Conservation (phyloP, 306 rosid genomes). For the Hippophae gyantsensis region DNA sequence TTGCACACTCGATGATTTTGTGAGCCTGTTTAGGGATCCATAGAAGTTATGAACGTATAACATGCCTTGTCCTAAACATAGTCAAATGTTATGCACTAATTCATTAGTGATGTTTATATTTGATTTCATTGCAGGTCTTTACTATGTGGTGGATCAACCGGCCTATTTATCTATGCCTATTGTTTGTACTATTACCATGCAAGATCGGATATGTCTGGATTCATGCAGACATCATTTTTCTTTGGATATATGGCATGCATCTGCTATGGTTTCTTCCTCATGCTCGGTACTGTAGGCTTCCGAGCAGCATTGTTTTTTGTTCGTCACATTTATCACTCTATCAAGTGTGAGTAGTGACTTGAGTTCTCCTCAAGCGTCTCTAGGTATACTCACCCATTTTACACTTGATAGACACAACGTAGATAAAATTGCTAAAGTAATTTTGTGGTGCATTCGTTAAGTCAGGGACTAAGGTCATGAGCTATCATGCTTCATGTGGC, state of each 20-base stretch:
- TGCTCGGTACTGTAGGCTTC: conserved; percentile 89
- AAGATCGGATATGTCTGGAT: conserved; percentile 91
- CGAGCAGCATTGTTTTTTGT: conserved; percentile 88
- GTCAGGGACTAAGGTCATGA: too few species aligned
- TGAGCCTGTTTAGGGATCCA: too few species aligned
- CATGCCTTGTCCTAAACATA: too few species aligned
- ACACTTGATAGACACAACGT: too few species aligned
- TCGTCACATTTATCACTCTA: conserved; percentile 90
- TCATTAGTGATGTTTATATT: conserved; percentile 12
- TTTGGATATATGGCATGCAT: conserved; percentile 98
- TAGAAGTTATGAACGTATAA: too few species aligned
- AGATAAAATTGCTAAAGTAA: too few species aligned
- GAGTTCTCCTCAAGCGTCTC: too few species aligned
- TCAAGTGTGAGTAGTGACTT: conserved; percentile 72
- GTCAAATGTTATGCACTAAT: not conserved
- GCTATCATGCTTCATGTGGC: too few species aligned
- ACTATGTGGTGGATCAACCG: conserved; percentile 97
- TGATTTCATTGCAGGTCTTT: conserved; percentile 51
- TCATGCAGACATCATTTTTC: conserved; percentile 95
- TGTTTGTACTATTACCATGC: conserved; percentile 93
- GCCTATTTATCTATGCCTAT: conserved; percentile 86
- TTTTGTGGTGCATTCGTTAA: too few species aligned
- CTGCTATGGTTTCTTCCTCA: conserved; percentile 94
- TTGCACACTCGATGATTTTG: too few species aligned
- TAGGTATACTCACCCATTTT: too few species aligned